Conservation (phyloP, 177 flowering plant genomes). For the Vitis hybrid region DNA sequence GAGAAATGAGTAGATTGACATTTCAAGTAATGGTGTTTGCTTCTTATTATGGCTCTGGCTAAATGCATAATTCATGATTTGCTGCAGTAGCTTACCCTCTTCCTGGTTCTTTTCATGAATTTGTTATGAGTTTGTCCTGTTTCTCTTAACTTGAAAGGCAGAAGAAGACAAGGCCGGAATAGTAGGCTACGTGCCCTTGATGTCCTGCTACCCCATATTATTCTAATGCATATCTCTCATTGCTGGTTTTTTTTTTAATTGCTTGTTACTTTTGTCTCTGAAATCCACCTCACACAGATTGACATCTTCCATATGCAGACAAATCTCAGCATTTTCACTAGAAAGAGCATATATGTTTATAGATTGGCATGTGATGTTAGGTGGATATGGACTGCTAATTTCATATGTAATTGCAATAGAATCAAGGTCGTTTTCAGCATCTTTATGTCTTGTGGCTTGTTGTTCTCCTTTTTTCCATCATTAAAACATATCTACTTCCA, state of each 20-base stretch:
- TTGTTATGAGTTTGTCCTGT: too few species aligned
- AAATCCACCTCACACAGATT: neutral
- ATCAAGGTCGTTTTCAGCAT: slow-evolving; percentile 33
- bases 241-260: too few species aligned
- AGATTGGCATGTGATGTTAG: slow-evolving; percentile 6
- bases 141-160: neutral
- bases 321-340: slow-evolving; percentile 20
- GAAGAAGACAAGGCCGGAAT: slow-evolving; percentile 14
- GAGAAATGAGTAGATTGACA: too few species aligned
- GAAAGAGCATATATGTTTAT: too few species aligned
- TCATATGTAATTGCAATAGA: neutral
- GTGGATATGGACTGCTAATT: slow-evolving; percentile 14
- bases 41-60: too few species aligned
- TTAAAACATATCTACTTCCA: slow-evolving; percentile 4
- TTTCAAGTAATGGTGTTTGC: too few species aligned
- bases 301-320: slow-evolving; percentile 15
- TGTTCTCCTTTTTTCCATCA: neutral
- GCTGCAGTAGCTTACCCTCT: too few species aligned
- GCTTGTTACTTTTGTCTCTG: too few species aligned
- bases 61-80: too few species aligned
- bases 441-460: slow-evolving; percentile 17
- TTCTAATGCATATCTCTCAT: neutral
- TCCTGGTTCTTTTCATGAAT: too few species aligned
- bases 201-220: slow-evolving; percentile 15
- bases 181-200: slow-evolving; percentile 30